Evolutionary conservation across 2,329 filamentous ascomycete genomes (phyloP), one percentile per base, ranked within the genome.

Genomic region (Rachicladosporium sp.): DNA sequence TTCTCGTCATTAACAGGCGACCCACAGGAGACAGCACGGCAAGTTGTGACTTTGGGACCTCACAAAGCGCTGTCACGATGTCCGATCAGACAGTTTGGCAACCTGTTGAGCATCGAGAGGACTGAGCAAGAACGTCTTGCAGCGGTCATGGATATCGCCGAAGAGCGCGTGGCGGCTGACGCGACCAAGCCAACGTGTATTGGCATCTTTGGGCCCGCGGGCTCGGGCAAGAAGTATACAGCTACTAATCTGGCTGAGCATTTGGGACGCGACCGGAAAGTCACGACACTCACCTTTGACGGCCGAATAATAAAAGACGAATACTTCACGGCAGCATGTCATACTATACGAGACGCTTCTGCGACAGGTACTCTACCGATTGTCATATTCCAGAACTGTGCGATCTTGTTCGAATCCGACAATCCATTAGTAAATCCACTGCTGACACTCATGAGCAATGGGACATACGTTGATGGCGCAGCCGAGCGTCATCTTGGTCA

Each of bases 201-300:
- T 21, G 54, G 54, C 6, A 46, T 58, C 6, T 33, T 52, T 6
- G 55, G 55, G 1, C 48, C 51, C 2, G 43, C 51, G 3, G 55
- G 55, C 21, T 52, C 52, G 7, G 55, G 55, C 10, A 58, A 58
- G 47, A 57, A 56, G 35, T 58, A 53, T 36, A 48, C 51, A n/a
- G 49, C 54, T 10, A 39, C 49, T 2, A 57, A 55, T 34, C 42
- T 58, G 4, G 51, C 51, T 5, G 44, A 48, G 10, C 48, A 57
- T 19, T 36, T 49, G 6, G 46, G 46, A n/a, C 41, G 34, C 21
- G 46, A 49, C 10, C 36, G 31, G 12, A 10, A 42, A 12, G 41
- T 50, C 12, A 48, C 48, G 12, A 46, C 47, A 35, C 46, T 57
- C 13, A 48, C 35, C 2, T 56, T 53, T 44, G 54, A 58, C 40